Base-by-base conservation (phyloP, 1,139 yeast species). In the Magnusiomyces tetraspermus region DNA sequence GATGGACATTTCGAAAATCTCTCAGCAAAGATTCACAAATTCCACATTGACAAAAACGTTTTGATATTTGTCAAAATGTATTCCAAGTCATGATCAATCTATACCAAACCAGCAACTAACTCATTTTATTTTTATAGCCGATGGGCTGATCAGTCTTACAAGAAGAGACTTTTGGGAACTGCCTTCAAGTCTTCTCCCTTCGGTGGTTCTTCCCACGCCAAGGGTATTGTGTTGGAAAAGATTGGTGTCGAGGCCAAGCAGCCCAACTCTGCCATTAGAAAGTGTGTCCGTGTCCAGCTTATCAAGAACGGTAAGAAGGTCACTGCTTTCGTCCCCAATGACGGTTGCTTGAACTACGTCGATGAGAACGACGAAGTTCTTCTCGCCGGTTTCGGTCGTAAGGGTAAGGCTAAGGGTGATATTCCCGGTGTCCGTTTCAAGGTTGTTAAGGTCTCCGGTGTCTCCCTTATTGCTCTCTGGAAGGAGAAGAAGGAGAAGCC, bases 341-440 rank as follows among this genome's bases (percentile, higher is more conserved):
- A 94, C 79, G 99, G 99, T 90, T 94, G 98, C 85, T 81, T 90
- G 77, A 92, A 92, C 92, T 92, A 85, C 70, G 97, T 92, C 71
- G 98, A 92, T 75, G 97, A 92, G 82, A 92, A 92, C 83, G 97
- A 92, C 80, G 97, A 92, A 79, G 98, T 92, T 70, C 82, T 92
- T 73, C 82, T 92, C 71, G 97, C 99, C 71, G 99, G 99, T 83
- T 94, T 94, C 88, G 99, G 99, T 87, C 89, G 98, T 82, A 92
- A 96, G 85, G 99, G 99, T 83, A 92, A 92, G 85, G 98, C 99
- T 76, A 94, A 94, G 96, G 98, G 99, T 85, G 98, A 92, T 89
- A 90, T 92, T 74, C 98, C 98, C 78, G 98, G 98, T 87, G 98
- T 92, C 75, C 90, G 98, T 85, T 92, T 92, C 88, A 92, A 92